Conservation (phyloP, 805 yeast species). For the Ogataea methanolica region DNA sequence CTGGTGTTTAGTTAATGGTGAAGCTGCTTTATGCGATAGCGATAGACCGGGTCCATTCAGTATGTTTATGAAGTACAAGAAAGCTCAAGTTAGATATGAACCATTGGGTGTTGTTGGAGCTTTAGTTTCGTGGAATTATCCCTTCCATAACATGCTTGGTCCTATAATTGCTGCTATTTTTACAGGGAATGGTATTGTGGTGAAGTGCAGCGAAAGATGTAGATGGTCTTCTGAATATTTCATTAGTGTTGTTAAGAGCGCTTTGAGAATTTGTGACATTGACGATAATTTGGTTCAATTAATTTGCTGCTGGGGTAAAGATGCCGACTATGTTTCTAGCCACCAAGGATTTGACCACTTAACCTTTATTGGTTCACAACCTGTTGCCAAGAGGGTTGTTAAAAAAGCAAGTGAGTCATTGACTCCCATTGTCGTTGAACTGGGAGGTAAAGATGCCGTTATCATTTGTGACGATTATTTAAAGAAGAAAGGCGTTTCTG, state of each 20-base stretch:
- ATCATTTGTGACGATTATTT: conserved; percentile 79
- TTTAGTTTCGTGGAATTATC: conserved; percentile 95
- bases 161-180: conserved; percentile 86
- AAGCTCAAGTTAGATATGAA: conserved; percentile 90
- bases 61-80: conserved; percentile 80
- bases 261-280: conserved; percentile 67
- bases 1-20: conserved; percentile 88
- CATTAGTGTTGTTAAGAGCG: conserved; percentile 63
- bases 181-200: conserved; percentile 86
- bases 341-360: conserved; percentile 82
- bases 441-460: conserved; percentile 95
- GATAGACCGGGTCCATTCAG: conserved; percentile 85
- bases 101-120: conserved; percentile 90
- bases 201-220: conserved; percentile 94
- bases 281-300: conserved; percentile 84
- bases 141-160: conserved; percentile 90
- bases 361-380: conserved; percentile 94
- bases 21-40: conserved; percentile 60
- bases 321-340: conserved; percentile 80
- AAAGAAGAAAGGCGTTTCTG: conserved; percentile 39
- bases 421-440: conserved; percentile 92
- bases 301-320: conserved; percentile 78
- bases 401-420: conserved; percentile 78
- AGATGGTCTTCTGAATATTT: conserved; percentile 90
- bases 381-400: conserved; percentile 86